phyloP scores from a whole-genome alignment of 2,329 filamentous ascomycete species.

The Botrytis fabae region DNA sequence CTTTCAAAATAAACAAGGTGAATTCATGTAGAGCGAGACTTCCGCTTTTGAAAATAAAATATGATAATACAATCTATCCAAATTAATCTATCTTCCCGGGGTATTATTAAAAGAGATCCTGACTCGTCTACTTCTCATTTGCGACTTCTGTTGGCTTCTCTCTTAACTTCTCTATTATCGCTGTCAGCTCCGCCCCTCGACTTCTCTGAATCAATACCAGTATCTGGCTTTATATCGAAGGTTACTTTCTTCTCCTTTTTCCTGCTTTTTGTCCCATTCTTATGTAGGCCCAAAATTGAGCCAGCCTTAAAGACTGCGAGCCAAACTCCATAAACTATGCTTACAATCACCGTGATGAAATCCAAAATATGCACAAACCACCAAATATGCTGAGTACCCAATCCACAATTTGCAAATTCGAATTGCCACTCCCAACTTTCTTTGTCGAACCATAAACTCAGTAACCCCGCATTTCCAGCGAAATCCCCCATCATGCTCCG shows the following conservation, averaged over 20 bases:
- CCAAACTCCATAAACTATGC: constrained; percentile 27
- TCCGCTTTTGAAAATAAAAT: not conserved
- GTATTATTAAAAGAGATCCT: not conserved
- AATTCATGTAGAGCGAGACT: not conserved
- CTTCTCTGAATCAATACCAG: not conserved
- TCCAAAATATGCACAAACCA: constrained; percentile 84
- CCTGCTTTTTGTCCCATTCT: not conserved
- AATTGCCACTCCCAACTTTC: constrained; percentile 73
- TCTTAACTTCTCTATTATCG: not conserved
- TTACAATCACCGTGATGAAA: constrained; percentile 35
- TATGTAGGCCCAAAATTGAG: not conserved
- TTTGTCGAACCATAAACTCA: constrained; percentile 87
- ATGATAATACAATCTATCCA: not conserved
- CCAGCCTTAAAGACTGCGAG: not conserved
- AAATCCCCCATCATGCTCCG: constrained; percentile 98
- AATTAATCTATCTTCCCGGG: not conserved
- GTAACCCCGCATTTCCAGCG: constrained; percentile 83
- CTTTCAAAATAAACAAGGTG: not conserved
- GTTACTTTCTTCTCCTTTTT: constrained; percentile 16
- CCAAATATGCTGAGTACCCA: constrained; percentile 91
- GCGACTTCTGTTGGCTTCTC: not conserved
- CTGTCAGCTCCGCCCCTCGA: not conserved
- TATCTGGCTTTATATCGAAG: constrained; percentile 2
- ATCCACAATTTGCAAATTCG: constrained; percentile 73
- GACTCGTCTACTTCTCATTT: not conserved